phyloP scores from a whole-genome alignment of 1,139 yeast species.

The Saccharomycopsis phalli region DNA sequence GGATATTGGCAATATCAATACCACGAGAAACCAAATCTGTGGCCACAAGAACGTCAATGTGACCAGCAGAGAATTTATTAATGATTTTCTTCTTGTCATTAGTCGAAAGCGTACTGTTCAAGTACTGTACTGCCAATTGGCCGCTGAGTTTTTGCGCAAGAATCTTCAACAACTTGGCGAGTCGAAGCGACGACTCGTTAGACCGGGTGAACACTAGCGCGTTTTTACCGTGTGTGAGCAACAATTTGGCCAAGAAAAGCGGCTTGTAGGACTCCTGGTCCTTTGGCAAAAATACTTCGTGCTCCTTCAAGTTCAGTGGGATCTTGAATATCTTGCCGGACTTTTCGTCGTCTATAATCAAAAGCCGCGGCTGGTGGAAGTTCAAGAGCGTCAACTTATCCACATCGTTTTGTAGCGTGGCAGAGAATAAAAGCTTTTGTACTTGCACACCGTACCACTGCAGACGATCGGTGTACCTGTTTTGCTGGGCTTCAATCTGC shows the following conservation, averaged over 20 bases:
- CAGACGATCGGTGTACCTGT: constrained; percentile 25
- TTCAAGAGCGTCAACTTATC: constrained; percentile 70
- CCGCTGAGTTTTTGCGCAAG: constrained; percentile 30
- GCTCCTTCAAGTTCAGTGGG: constrained; percentile 49
- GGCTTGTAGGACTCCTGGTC: constrained; percentile 50
- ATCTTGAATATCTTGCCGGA: constrained; percentile 34
- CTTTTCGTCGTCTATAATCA: constrained; percentile 51
- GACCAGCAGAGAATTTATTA: constrained; percentile 44
- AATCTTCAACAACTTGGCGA: constrained; percentile 50
- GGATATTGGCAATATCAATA: constrained; percentile 65
- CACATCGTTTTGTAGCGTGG: constrained; percentile 90
- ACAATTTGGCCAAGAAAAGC: constrained; percentile 50
- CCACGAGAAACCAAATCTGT: constrained; percentile 96
- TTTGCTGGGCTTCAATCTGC: constrained; percentile 33
- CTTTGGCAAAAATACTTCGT: constrained; percentile 41
- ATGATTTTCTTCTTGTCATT: constrained; percentile 40
- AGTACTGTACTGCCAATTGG: constrained; percentile 27
- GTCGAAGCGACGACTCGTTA: constrained; percentile 75
- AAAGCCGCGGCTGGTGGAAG: constrained; percentile 58
- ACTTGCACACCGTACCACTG: constrained; percentile 24
- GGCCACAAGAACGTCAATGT: constrained; percentile 55
- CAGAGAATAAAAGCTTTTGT: constrained; percentile 74
- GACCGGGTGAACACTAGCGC: constrained; percentile 71
- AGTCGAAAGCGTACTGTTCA: constrained; percentile 45
- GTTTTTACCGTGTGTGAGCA: constrained; percentile 31